A percentile compares a stretch with the other conserved stretches of the same genome.
Conservation (phyloP, 108 stramenopile genomes). For the Nannochloropsis gaditana region DNA sequence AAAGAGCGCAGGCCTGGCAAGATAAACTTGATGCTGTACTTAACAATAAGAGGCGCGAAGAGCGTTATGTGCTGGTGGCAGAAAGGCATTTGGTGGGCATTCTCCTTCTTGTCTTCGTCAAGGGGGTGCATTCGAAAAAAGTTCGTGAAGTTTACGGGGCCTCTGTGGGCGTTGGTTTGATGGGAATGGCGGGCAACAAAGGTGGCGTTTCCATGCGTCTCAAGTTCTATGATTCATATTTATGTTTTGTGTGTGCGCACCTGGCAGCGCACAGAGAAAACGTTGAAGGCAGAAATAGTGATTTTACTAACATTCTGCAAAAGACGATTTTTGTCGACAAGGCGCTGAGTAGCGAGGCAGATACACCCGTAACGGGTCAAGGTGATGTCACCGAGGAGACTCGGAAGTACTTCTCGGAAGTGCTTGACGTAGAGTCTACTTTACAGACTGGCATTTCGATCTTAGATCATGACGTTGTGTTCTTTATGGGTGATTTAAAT, state of each 20-base stretch:
- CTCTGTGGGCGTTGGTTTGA: conserved; percentile 84
- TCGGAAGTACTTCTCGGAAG: not conserved
- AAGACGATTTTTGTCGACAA: conserved; percentile 65
- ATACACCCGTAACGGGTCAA: not conserved
- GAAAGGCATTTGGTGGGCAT: conserved; percentile 82
- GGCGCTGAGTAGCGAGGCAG: conserved; percentile 7
- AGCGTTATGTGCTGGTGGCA: conserved; percentile 46
- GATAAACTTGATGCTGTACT: conserved; percentile 68
- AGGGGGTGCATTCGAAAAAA: conserved; percentile 44
- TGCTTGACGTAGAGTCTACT: not conserved
- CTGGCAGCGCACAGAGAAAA: conserved; percentile 37
- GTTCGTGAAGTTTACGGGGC: conserved; percentile 59
- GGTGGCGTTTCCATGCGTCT: conserved; percentile 69
- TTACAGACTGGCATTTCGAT: conserved; percentile 19
- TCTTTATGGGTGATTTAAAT: conserved; percentile 96
- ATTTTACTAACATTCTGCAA: conserved; percentile 32
- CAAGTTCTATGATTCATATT: conserved; percentile 34
- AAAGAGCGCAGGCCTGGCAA: conserved; percentile 76
- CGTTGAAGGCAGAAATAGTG: conserved; percentile 35
- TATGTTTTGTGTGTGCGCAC: conserved; percentile 30
- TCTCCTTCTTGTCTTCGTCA: conserved; percentile 82
- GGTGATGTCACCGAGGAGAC: not conserved
- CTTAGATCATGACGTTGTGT: conserved; percentile 82
- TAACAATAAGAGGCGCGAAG: conserved; percentile 54
- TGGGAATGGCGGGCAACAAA: conserved; percentile 99